phyloP scores from a whole-genome alignment of 331 rosid genomes.

The Saraca asoca region DNA sequence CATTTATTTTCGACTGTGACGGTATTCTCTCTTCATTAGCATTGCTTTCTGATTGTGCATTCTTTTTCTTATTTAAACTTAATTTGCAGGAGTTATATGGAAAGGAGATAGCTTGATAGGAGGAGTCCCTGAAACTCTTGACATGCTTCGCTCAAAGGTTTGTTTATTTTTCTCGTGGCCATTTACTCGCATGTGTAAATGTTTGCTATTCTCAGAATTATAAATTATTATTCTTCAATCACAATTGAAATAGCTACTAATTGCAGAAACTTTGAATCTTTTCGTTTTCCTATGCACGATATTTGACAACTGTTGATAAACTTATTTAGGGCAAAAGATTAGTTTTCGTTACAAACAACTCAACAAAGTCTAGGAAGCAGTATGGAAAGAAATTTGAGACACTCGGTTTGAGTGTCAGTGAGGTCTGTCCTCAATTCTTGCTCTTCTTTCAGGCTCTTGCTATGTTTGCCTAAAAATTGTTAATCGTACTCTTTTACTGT shows the following conservation, averaged over 20 bases:
- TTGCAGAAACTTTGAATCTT: neutral
- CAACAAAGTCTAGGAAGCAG: slow-evolving; percentile 98
- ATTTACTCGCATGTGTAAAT: slow-evolving; percentile 23
- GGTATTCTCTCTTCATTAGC: slow-evolving; percentile 43
- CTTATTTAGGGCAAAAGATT: slow-evolving; percentile 79
- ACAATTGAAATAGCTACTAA: too few relatives aligned
- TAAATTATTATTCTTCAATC: too few relatives aligned
- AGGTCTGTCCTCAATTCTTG: slow-evolving; percentile 53
- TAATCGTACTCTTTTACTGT: slow-evolving; percentile 22
- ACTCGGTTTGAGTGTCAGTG: slow-evolving; percentile 81
- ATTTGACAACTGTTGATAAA: slow-evolving; percentile 21
- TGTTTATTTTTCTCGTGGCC: slow-evolving; percentile 36
- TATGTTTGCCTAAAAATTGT: slow-evolving; percentile 19
- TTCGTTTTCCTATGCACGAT: neutral
- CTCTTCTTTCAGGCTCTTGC: slow-evolving; percentile 14
- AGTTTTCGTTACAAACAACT: slow-evolving; percentile 97
- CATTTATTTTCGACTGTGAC: slow-evolving; percentile 94
- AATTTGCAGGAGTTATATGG: slow-evolving; percentile 95
- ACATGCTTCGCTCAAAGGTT: slow-evolving; percentile 92
- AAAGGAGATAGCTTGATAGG: slow-evolving; percentile 91
- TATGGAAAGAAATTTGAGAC: slow-evolving; percentile 98
- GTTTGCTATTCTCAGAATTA: neutral
- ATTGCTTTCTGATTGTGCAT: slow-evolving; percentile 8
- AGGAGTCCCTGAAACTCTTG: slow-evolving; percentile 95
- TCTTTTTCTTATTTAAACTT: slow-evolving; percentile 20